Base-by-base conservation (phyloP, 164 flowering plant species). In the Umbellularia californica region DNA sequence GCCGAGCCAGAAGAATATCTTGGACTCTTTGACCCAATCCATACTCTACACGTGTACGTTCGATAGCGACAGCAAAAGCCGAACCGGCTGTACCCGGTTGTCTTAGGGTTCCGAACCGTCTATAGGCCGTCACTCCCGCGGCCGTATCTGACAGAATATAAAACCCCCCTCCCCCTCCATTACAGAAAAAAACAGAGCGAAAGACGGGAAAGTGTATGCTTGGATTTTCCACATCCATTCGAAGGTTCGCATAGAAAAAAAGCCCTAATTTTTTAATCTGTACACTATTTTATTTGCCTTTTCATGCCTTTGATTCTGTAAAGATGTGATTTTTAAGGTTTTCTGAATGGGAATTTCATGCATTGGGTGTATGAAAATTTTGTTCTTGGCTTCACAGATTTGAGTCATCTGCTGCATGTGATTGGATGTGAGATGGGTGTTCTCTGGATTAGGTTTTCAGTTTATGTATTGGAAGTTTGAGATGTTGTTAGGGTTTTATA, bases 111-210 rank as follows among this genome's bases (percentile, higher is more conserved):
- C 7, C 19, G 69, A 30, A 67, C 28, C 47, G 15, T 15, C n/a
- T 67, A 30, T 35, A 33, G 69, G 47, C 50, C 50, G 69, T 67
- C 15, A 19, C 69, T 67, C 69, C 47, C 60, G 17, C 60, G n/a
- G 60, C n/a, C 7, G n/a, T 20, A 14, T 55, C n/a, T 55, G 17
- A 17, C n/a, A 1, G n/a, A 55, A 1, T 55, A 55, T 15, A 55
- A 17, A 55, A 0, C 1, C n/a, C n/a, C 58, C 35, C 5, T 41
- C 47, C 9, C 47, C 11, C 47, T 6, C 47, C 35, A 5, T 30
- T 3, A 0, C 35, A 30, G 35, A 30, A 0, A 30, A 30, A 27
- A 52, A 0, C 17, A 52, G 58, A 52, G 58, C 19, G 19, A 52
- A 14, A 55, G 17, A 14, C 20, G 5, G 2, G 60, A 55, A 14